Conservation (phyloP, 257 asterid genomes). For the Lithospermum erythrorhizon region DNA sequence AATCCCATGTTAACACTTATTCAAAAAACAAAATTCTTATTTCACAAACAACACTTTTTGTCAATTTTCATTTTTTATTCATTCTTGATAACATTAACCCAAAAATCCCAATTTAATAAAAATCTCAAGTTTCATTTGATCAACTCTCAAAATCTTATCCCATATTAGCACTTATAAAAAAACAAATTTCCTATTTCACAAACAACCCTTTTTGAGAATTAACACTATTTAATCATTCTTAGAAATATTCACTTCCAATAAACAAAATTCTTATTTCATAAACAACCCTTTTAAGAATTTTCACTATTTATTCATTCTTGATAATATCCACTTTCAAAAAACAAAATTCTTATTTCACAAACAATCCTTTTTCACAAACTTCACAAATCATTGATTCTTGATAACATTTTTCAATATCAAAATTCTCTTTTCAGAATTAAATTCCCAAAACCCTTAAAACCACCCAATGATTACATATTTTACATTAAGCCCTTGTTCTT, state of each 20-base stretch:
- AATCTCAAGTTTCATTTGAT: not conserved
- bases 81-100: not conserved
- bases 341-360: not conserved
- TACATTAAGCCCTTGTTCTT: constrained; percentile 92
- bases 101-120: constrained; percentile 6
- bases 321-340: too few species aligned
- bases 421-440: not conserved
- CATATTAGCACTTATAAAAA: too few species aligned
- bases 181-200: too few species aligned
- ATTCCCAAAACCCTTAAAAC: constrained; percentile 78
- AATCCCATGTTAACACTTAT: constrained; percentile 11
- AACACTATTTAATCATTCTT: too few species aligned
- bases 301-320: too few species aligned
- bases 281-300: too few species aligned
- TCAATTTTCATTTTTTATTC: not conserved
- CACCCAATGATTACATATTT: constrained; percentile 37
- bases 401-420: too few species aligned
- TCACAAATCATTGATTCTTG: too few species aligned
- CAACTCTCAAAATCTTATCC: too few species aligned
- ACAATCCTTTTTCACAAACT: too few species aligned
- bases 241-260: too few species aligned
- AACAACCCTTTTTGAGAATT: too few species aligned
- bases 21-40: not conserved
- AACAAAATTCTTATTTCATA: not conserved
- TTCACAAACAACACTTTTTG: not conserved